Percentiles rank a stretch among this genome's conserved stretches.
Conservation (phyloP, 208 protist genomes). For the Leishmania tarentolae region DNA sequence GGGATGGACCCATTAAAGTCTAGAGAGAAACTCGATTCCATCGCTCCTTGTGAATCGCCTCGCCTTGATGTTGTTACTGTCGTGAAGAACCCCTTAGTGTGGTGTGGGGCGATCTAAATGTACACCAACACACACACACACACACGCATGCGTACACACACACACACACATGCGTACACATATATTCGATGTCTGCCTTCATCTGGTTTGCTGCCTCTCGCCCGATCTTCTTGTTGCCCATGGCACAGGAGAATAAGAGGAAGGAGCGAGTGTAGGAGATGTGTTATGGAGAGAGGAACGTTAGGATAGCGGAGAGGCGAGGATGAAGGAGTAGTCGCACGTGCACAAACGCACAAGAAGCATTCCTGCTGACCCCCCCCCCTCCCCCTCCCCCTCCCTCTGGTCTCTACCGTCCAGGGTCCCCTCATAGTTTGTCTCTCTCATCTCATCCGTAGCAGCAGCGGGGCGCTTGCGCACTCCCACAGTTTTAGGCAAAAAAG, state of each 20-base stretch:
- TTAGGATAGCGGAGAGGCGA: background rate
- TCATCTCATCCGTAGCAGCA: background rate
- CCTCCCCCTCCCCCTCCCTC: background rate
- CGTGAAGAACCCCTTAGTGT: background rate
- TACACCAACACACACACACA: background rate
- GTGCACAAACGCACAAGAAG: background rate
- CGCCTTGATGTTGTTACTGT: background rate
- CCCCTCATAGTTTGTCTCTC: background rate
- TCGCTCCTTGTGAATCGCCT: background rate
- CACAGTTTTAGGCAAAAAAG: conserved; percentile 34
- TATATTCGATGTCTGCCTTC: too few species aligned
- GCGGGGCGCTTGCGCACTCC: background rate
- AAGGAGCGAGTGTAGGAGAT: background rate
- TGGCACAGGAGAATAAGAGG: background rate
- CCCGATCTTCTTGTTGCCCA: background rate
- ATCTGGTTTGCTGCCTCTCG: background rate
- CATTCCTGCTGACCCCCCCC: background rate
- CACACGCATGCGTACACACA: background rate
- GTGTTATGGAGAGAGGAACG: background rate
- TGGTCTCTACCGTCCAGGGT: background rate
- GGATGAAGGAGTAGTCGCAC: background rate
- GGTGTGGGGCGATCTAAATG: background rate
- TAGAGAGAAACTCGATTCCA: background rate
- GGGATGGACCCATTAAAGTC: background rate
- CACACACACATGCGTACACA: background rate